phyloP scores from a whole-genome alignment of 345 rosid genomes.

The Turritis glabra region DNA sequence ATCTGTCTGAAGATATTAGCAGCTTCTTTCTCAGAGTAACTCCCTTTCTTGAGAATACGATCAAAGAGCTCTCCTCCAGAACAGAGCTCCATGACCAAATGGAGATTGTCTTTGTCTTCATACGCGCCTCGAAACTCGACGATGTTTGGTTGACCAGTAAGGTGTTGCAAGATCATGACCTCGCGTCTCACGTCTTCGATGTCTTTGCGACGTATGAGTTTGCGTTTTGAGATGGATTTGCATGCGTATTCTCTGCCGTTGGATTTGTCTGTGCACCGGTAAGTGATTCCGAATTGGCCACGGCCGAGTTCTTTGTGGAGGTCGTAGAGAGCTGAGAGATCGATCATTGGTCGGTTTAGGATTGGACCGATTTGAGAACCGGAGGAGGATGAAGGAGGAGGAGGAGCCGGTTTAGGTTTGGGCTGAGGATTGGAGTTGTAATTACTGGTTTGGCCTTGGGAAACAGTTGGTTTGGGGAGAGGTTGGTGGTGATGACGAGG shows the following conservation, averaged over 20 bases:
- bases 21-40: conserved; percentile 82
- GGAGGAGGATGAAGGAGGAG: conserved; percentile 29
- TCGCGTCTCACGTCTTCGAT: conserved; percentile 73
- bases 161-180: conserved; percentile 72
- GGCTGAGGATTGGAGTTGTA: conserved; percentile 13
- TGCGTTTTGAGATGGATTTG: conserved; percentile 77
- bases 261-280: conserved; percentile 65
- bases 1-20: conserved; percentile 69
- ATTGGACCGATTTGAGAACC: conserved; percentile 49
- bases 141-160: conserved; percentile 85
- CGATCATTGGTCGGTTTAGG: conserved; percentile 62
- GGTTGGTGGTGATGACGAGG: conserved; percentile 41
- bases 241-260: conserved; percentile 71
- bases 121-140: conserved; percentile 83
- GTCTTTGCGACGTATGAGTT: conserved; percentile 49
- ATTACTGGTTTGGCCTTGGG: conserved; percentile 10
- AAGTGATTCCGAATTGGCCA: conserved; percentile 81
- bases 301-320: conserved; percentile 78
- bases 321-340: conserved; percentile 49
- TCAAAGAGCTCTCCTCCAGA: conserved; percentile 96
- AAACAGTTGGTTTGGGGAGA: conserved; percentile 29
- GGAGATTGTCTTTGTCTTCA: conserved; percentile 64
- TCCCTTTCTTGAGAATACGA: conserved; percentile 70
- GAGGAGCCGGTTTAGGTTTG: conserved; percentile 25
- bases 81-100: conserved; percentile 90